Percentiles rank a stretch among this genome's conserved stretches.
These are phyloP conservation scores for Prunus yedoensis DNA, from an alignment of 331 rosid species.

Conservation along the genomic window DNA sequence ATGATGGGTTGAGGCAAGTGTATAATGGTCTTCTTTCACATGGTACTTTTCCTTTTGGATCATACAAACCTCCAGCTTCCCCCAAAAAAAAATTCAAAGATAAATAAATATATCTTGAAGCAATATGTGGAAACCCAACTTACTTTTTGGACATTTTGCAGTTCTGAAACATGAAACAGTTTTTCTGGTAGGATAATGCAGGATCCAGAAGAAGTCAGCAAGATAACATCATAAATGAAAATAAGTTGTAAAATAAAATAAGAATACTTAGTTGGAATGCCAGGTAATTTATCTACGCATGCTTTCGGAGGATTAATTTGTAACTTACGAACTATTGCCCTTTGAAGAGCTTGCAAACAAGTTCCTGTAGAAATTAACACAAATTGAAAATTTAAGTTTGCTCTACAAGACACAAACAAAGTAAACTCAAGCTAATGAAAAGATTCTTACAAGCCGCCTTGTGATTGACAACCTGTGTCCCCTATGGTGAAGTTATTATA, in stretches of 20 bases:
- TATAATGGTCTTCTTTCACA: too few relatives aligned
- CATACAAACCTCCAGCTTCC: too few relatives aligned
- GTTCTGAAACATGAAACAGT: constrained; percentile 46
- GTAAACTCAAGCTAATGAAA: background rate
- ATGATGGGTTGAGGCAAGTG: too few relatives aligned
- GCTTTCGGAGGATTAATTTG: background rate
- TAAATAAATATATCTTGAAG: background rate
- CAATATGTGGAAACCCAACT: constrained; percentile 34
- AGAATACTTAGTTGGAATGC: background rate
- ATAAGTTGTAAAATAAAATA: background rate
- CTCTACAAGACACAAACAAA: background rate
- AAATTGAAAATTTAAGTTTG: background rate
- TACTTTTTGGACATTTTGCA: constrained; percentile 49
- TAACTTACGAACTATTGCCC: constrained; percentile 51
- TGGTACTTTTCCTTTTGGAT: too few relatives aligned
- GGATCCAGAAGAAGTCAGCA: constrained; percentile 25
- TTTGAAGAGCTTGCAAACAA: constrained; percentile 52
- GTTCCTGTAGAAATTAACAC: constrained; percentile 44
- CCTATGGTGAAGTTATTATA: background rate
- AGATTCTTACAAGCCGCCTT: background rate
- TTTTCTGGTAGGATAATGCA: constrained; percentile 6
- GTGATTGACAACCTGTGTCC: rapidly evolving
- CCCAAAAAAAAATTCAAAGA: too few relatives aligned
- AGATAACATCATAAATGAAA: background rate
- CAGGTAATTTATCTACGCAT: too few relatives aligned